Evolutionary conservation across 768 basidiomycete genomes (phyloP), one percentile per base, ranked within the genome.

Genomic region (Jaapia argillacea): DNA sequence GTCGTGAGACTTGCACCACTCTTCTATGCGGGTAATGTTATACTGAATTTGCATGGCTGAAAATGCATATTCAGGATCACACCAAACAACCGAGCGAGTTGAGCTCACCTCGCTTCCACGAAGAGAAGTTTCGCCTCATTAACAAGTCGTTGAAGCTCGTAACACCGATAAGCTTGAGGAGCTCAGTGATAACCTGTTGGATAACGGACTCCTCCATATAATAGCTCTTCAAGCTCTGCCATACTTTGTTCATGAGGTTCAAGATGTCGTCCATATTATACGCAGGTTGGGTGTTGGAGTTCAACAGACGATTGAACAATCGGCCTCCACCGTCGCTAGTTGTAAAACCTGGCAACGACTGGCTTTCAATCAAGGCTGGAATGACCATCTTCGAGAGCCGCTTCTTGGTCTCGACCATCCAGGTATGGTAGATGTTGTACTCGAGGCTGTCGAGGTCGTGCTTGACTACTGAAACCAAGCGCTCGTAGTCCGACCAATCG

Each of bases 1-100:
- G 58, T 96, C 91, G 57, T 98, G 96, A 21, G 96, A 93, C 67
- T 99, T 98, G 71, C 96, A 99, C 96, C 96, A 98, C 65, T 97
- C 93, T 56, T 93, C 90, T 55, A 93, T 86, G 22, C 87, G 80
- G 24, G 93, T 98, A 58, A 98, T 96, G 58, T 98, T 98, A 63
- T 99, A 99, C 60, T 99, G 96, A 45, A 99, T 98, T 75, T 99
- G 96, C 96, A 99, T 98, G 3, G 96, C 96, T 97, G 49, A 28
- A 36, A 44, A 45, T 16, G 27, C 36, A 12, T 10, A 38, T 10
- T 21, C 10, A 6, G 10, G 10, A 7, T 10, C 10, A 21, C 10
- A 22, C 22, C 37, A 6, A 7, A 7, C 10, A 38, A 10, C 7
- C 7, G 37, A 10, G 31, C 3, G 42, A 22, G 13, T 25, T 18